Base-by-base conservation (phyloP, 2,329 filamentous ascomycete genomes). In the Colletotrichum tropicicola region DNA sequence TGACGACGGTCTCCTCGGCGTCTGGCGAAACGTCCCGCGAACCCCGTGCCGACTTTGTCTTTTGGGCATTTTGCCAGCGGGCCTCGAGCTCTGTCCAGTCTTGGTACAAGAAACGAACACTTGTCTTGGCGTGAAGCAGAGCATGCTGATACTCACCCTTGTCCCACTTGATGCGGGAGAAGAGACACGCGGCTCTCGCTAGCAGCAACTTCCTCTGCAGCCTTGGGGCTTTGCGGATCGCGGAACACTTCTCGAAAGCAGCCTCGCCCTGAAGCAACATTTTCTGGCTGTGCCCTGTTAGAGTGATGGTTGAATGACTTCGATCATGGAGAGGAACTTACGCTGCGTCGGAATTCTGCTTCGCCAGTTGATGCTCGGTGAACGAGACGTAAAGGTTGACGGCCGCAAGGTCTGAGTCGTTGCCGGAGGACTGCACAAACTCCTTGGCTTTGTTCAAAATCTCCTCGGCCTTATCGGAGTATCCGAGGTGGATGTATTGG, bases 361-460 rank as follows among this genome's bases (percentile, higher is more conserved):
- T 85, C 2, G 87, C 86, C 17, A 94, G 80, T 27, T 90, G 82
- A 74, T 94, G 93, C 74, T 97, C 92, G 0, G 92, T 89, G 66
- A 90, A 89, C 0, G 89, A 87, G 6, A 97, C 78, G 68, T 94
- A 86, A 74, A 91, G 91, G 15, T 77, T 77, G 9, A 82, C 82
- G 19, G 82, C 68, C 6, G 80, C 75, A 17, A 83, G 79, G 12
- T 74, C 74, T 3, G 80, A 77, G 3, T 77, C 52, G 5, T 74
- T 66, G 0, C 72, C 71, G n/a, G 79, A 73, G n/a, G 78, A 73
- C 54, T 79, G 70, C 8, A 80, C 68, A 17, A 84, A 82, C 19
- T 79, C 76, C 67, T 89, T 84, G 3, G 89, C 88, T 58, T 85
- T 83, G 1, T 84, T 82, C 15, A 98, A 82, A 0, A 81, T 73